phyloP scores from a whole-genome alignment of 1,284 basidiomycete species.

The Boletellus sp. region DNA sequence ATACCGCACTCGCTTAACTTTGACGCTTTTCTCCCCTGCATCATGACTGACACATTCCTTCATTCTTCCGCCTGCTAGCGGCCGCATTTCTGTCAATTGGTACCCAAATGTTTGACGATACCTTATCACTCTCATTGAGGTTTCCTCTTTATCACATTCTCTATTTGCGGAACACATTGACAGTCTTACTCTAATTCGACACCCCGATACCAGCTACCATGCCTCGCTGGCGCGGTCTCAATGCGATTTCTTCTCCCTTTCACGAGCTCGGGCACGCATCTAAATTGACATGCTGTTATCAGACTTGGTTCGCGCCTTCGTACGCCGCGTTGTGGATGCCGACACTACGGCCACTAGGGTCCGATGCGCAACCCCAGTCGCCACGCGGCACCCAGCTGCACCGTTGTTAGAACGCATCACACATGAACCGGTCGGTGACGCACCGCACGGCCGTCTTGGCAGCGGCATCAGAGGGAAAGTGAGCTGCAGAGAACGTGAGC shows the following conservation, averaged over 20 bases:
- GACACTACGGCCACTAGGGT: slow-evolving; percentile 94
- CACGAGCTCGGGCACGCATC: slow-evolving; percentile 24
- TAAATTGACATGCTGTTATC: slow-evolving; percentile 13
- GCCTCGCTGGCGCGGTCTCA: slow-evolving; percentile 21
- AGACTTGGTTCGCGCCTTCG: slow-evolving; percentile 22
- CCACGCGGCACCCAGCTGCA: slow-evolving; percentile 85
- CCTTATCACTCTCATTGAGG: slow-evolving; percentile 35
- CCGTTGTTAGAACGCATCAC: slow-evolving; percentile 8
- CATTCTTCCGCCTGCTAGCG: slow-evolving; percentile 20
- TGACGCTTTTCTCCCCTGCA: slow-evolving; percentile 23
- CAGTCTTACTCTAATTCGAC: slow-evolving; percentile 29
- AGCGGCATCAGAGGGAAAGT: slow-evolving; percentile 84
- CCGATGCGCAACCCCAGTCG: slow-evolving; percentile 94
- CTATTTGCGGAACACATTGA: slow-evolving; percentile 37
- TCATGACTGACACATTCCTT: slow-evolving; percentile 34
- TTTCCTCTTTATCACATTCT: slow-evolving; percentile 33
- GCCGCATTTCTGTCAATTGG: slow-evolving; percentile 22
- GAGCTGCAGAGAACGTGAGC: slow-evolving; percentile 41
- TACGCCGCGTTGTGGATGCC: slow-evolving; percentile 96
- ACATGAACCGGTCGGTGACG: slow-evolving; percentile 27
- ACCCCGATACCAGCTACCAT: slow-evolving; percentile 26
- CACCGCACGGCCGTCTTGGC: slow-evolving; percentile 90
- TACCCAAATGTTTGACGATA: slow-evolving; percentile 34
- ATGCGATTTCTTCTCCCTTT: slow-evolving; percentile 10
- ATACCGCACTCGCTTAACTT: slow-evolving; percentile 24